These are phyloP conservation scores for Achlya hypogyna DNA, from an alignment of 352 stramenopile species.

Conservation along the genomic window DNA sequence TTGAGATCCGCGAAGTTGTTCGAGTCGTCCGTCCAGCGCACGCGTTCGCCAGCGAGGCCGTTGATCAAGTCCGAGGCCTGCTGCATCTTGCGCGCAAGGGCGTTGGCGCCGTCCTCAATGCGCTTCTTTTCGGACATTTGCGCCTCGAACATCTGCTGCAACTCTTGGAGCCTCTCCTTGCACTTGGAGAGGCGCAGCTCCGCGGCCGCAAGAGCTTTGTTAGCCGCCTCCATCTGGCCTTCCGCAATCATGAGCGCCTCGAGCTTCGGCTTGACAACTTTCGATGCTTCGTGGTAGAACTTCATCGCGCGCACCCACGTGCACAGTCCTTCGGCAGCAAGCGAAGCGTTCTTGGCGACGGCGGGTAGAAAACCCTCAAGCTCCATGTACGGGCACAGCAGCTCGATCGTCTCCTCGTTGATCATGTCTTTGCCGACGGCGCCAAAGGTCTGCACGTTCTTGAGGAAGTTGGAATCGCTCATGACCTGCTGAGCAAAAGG, in stretches of 20 bases:
- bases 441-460: slow-evolving; percentile 94
- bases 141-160: slow-evolving; percentile 95
- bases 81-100: slow-evolving; percentile 95
- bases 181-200: slow-evolving; percentile 89
- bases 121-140: slow-evolving; percentile 96
- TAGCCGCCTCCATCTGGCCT: slow-evolving; percentile 95
- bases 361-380: slow-evolving; percentile 91
- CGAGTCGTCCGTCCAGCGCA: slow-evolving; percentile 96
- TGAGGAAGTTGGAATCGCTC: slow-evolving; percentile 95
- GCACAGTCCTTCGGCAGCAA: slow-evolving; percentile 93
- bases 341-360: slow-evolving; percentile 95
- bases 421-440: slow-evolving; percentile 95
- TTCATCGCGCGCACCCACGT: slow-evolving; percentile 98
- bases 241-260: slow-evolving; percentile 94
- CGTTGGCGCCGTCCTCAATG: slow-evolving; percentile 94
- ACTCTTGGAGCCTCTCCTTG: slow-evolving; percentile 89
- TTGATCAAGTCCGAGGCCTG: slow-evolving; percentile 96
- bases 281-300: slow-evolving; percentile 97
- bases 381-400: slow-evolving; percentile 96
- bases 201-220: slow-evolving; percentile 91
- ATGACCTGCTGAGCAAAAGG: slow-evolving; percentile 93
- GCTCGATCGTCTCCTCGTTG: slow-evolving; percentile 98
- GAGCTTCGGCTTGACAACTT: slow-evolving; percentile 98
- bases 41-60: slow-evolving; percentile 91
- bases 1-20: slow-evolving; percentile 97